Conservation (phyloP, 306 rosid genomes). For the Corylus avellana region DNA sequence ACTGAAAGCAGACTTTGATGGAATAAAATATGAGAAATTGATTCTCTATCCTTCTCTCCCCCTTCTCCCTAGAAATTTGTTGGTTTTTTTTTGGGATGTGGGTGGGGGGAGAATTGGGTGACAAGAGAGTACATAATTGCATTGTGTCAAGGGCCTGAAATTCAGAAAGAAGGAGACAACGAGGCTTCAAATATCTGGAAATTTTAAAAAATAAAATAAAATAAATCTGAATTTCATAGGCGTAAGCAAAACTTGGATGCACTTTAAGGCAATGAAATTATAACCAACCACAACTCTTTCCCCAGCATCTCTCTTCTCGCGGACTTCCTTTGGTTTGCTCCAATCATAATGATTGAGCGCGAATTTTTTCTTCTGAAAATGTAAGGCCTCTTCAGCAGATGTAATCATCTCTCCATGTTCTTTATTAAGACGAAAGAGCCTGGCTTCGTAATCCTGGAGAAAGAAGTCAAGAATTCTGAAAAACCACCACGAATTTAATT, state of each 20-base stretch:
- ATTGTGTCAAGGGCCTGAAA: background rate
- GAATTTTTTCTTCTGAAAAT: slow-evolving; percentile 72
- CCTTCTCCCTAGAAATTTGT: no score
- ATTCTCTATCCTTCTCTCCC: no score
- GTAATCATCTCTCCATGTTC: slow-evolving; percentile 69
- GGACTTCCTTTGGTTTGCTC: slow-evolving; percentile 57
- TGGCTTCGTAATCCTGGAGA: slow-evolving; percentile 80
- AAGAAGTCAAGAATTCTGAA: slow-evolving; percentile 21
- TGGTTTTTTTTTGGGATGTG: no score
- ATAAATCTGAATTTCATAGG: background rate
- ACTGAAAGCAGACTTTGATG: no score
- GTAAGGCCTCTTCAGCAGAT: slow-evolving; percentile 91
- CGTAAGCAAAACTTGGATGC: background rate
- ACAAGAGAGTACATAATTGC: no score
- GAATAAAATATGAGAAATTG: no score
- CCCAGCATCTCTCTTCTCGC: slow-evolving; percentile 75
- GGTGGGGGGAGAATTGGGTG: no score
- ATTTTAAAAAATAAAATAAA: no score
- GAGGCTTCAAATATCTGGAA: background rate
- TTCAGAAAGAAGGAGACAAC: slow-evolving; percentile 6
- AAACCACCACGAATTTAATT: slow-evolving; percentile 18
- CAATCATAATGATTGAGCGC: slow-evolving; percentile 78
- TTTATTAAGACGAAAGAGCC: slow-evolving; percentile 75
- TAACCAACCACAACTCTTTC: slow-evolving; percentile 86
- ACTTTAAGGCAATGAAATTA: slow-evolving; percentile 14